Percentiles rank a stretch among this genome's conserved stretches.
Evolutionary conservation across 108 stramenopile genomes (phyloP).

Genomic region (Thalassiosira profunda): DNA sequence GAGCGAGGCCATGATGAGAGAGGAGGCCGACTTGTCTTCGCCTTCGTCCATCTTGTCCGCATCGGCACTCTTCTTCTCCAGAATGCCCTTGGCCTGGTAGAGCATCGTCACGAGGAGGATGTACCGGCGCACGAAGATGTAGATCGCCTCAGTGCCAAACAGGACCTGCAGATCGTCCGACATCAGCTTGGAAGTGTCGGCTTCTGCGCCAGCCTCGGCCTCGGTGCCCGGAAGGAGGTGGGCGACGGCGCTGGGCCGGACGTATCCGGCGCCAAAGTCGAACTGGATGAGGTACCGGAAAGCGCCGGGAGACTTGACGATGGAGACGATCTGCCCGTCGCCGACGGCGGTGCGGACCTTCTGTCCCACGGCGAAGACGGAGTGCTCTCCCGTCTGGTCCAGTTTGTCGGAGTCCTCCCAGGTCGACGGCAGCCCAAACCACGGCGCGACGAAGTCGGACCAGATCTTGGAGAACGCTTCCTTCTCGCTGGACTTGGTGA

Average conservation of each 20-base stretch:
- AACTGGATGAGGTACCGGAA: conserved; percentile 70
- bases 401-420: conserved; percentile 51
- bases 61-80: conserved; percentile 16
- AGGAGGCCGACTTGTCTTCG: conserved; percentile 32
- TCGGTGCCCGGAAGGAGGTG: conserved; percentile 51
- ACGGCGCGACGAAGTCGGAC: conserved; percentile 81
- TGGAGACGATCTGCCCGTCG: conserved; percentile 69
- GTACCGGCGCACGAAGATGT: conserved; percentile 79
- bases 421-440: conserved; percentile 65
- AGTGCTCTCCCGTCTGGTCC: conserved; percentile 32
- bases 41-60: conserved; percentile 26
- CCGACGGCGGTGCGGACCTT: conserved; percentile 75
- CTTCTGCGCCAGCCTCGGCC: conserved; percentile 34
- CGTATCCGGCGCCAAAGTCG: conserved; percentile 67
- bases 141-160: conserved; percentile 78
- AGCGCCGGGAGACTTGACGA: conserved; percentile 22
- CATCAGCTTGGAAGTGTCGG: conserved; percentile 23
- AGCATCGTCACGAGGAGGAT: conserved; percentile 63
- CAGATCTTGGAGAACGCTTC: conserved; percentile 66
- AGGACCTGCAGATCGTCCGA: conserved; percentile 49
- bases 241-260: conserved; percentile 64
- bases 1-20: conserved; percentile 48
- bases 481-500: conserved; percentile 29
- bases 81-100: conserved; percentile 46
- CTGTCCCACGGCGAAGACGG: conserved; percentile 71